A percentile compares a stretch with the other conserved stretches of the same genome.
Evolutionary conservation across 2,329 filamentous ascomycete genomes (phyloP).

Genomic region (Biscogniauxia mediterranea): DNA sequence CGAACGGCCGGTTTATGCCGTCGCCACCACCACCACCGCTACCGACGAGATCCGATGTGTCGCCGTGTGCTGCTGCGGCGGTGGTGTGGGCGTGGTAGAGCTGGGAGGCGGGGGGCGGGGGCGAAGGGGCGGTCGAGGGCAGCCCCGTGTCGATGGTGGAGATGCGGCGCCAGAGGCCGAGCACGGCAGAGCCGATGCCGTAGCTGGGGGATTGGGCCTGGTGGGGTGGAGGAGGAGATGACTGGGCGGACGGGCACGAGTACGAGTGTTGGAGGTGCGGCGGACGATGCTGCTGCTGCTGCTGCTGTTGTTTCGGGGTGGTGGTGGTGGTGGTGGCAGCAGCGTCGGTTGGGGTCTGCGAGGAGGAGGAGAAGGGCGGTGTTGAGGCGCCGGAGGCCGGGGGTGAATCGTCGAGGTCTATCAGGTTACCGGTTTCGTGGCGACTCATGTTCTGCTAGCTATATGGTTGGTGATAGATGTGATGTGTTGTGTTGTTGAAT

Average conservation of each 20-base stretch:
- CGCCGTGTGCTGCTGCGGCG: constrained; percentile 7
- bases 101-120: constrained; percentile 17
- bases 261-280: background rate
- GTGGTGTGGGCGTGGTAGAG: constrained; percentile 27
- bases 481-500: constrained; percentile 1
- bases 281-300: too few species aligned
- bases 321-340: too few species aligned
- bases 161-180: constrained; percentile 67
- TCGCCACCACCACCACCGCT: constrained; percentile 25
- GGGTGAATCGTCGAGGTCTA: constrained; percentile 30
- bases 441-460: constrained; percentile 19
- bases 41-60: background rate
- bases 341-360: constrained; percentile 7
- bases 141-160: constrained; percentile 45
- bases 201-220: constrained; percentile 11
- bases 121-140: constrained; percentile 19
- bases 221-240: constrained; percentile 4
- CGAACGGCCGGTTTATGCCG: constrained; percentile 59
- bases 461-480: background rate
- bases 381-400: constrained; percentile 26
- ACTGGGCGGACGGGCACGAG: constrained; percentile 12
- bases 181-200: constrained; percentile 30
- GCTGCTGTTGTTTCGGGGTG: too few species aligned
- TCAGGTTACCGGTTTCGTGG: constrained; percentile 28
- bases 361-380: constrained; percentile 14